Base-by-base conservation (phyloP, 768 basidiomycete species). In the Collybia sordida region DNA sequence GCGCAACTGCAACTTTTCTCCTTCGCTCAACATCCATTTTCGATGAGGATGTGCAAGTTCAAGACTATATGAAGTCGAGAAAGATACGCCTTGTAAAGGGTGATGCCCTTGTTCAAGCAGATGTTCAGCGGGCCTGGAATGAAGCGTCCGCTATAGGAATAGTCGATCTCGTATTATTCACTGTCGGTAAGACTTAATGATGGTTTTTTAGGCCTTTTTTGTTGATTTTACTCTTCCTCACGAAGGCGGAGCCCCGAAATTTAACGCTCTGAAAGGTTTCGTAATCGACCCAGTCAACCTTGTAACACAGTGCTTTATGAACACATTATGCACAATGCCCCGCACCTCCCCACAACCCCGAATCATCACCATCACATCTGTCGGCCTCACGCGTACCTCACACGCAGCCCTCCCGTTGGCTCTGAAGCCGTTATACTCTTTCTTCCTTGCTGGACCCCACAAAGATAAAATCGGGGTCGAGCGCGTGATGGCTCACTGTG, bases 401-500 rank as follows among this genome's bases (percentile, higher is more conserved):
- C 77, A 78, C 52, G 53, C 62, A 0, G 54, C 61, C 3, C 66
- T 86, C 0, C 85, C 86, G 0, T 39, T 78, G 24, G 60, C 66
- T 3, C 55, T 84, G 25, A 78, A 75, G 53, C 72, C 73, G 0
- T 0, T 88, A 0, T 86, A 86, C 61, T 51, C 59, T 3, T 72
- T 67, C 53, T 41, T 80, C 22, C 64, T 86, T 37, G 36, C 62
- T 4, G 51, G 27, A 1, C 79, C 83, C 4, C 84, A 83, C 59
- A 69, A 59, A 23, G 86, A 89, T 64, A 90, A 89, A 64, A 37
- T 80, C 39, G 85, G 80, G 6, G 64, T 68, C 25, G 88, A 90
- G 64, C 70, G 78, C 23, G 62, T 77, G 2, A 42, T 80, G 3
- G 65, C 72, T 1, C 71, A 85, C 50, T 66, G 69, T 50, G 69